Conservation (phyloP, 306 rosid species). For the Cicer cuneatum region DNA sequence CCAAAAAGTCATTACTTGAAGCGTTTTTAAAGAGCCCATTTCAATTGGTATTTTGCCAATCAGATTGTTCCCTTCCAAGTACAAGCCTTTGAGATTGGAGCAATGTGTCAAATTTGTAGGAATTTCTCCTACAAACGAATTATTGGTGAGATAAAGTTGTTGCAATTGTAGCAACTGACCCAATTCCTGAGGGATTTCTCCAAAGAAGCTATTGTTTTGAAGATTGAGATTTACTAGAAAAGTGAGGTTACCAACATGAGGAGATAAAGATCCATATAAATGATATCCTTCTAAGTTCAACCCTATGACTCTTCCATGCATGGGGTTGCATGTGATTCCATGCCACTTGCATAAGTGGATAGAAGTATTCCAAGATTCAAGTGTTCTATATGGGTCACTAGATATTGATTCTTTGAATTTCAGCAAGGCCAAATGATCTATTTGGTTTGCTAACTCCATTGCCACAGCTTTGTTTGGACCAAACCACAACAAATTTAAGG, state of each 20-base stretch:
- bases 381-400: conserved; percentile 15
- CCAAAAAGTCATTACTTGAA: not conserved
- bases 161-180: not conserved
- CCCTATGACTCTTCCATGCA: conserved; percentile 40
- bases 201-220: not conserved
- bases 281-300: conserved; percentile 15
- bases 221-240: not conserved
- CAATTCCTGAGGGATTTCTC: not conserved
- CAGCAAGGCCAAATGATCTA: conserved; percentile 38
- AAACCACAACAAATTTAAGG: too few species aligned
- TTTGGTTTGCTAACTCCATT: conserved; percentile 4
- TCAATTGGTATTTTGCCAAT: not conserved
- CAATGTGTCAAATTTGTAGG: conserved; percentile 13
- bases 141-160: not conserved
- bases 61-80: not conserved
- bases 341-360: conserved; percentile 46
- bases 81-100: not conserved
- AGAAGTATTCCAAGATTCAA: conserved; percentile 51
- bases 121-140: not conserved
- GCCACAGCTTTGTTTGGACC: too few species aligned
- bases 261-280: conserved; percentile 39
- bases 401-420: conserved; percentile 40
- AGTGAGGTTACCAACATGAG: conserved; percentile 45
- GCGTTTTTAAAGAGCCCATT: not conserved
- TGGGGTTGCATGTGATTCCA: conserved; percentile 46